Base-by-base conservation (phyloP, 1,284 basidiomycete species). In the Tetrapyrgos nigripes region DNA sequence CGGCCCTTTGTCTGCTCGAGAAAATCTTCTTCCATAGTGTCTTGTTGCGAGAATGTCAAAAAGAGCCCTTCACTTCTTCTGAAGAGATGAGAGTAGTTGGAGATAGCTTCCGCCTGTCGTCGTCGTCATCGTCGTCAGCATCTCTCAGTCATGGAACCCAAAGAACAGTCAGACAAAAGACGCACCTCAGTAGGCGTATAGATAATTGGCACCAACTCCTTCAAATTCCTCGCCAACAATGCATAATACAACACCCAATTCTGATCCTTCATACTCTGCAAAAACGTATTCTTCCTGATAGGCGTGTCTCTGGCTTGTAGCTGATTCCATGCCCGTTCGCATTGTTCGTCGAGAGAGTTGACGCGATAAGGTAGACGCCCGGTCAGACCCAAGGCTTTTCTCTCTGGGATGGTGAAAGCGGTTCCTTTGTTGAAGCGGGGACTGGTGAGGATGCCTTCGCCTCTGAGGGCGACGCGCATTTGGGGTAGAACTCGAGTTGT, bases 31-130 rank as follows among this genome's bases (percentile, higher is more conserved):
- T 92, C 88, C 91, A 93, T 94, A 19, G 79, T 77, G 61, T 91
- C 86, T 62, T 81, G 75, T 64, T 89, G 78, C 0, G 84, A 77
- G 70, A 87, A 89, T 0, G 87, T 82, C 4, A 92, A 73, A 70
- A 85, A 93, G 10, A 91, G 66, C 0, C 88, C 88, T 66, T 88
- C 87, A 61, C 89, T 91, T 51, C 89, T 74, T 29, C 92, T 78
- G 74, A 93, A 94, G 8, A 94, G 76, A 69, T 92, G 91, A 0
- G 92, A 94, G 66, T 93, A 94, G 51, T 88, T 82, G 4, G 87
- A 75, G 53, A 94, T 94, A 0, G 92, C 92, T 46, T 92, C 88
- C 2, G 89, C 91, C 83, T 88, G 54, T 5, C 50, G 43, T n/a
- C n/a, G 31, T 21, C 13, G 31, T 33, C 14, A n/a, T 26, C 28